These are phyloP conservation scores for Epichloe baconii DNA, from an alignment of 2,329 filamentous ascomycete genomes.

Conservation along the genomic window DNA sequence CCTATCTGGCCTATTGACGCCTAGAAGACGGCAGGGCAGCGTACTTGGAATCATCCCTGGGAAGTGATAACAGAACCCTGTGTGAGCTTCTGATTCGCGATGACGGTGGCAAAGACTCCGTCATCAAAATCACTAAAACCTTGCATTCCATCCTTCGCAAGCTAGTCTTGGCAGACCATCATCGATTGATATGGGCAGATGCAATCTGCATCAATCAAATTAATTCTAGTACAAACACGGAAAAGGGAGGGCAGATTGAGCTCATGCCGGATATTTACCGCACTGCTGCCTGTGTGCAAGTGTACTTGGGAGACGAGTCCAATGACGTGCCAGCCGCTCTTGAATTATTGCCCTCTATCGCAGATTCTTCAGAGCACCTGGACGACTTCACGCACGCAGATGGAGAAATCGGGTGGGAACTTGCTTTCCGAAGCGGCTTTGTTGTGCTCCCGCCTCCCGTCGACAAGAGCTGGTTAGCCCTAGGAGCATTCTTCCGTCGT, in stretches of 20 bases:
- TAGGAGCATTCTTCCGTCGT: too few relatives aligned
- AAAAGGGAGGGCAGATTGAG: conserved; percentile 7
- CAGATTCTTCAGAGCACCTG: conserved; percentile 6
- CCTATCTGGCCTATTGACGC: conserved; percentile 1
- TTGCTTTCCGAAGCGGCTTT: too few relatives aligned
- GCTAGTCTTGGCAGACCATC: conserved; percentile 1
- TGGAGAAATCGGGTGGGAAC: too few relatives aligned
- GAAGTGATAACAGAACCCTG: not conserved
- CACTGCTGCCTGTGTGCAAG: conserved; percentile 4
- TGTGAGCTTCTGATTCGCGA: not conserved
- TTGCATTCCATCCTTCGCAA: conserved; percentile 4
- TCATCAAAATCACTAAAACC: conserved; percentile 4
- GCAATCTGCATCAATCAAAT: conserved; percentile 8
- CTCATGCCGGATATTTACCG: conserved; percentile 8
- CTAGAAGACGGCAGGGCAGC: not conserved
- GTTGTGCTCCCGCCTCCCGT: too few relatives aligned
- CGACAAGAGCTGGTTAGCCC: too few relatives aligned
- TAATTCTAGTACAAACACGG: conserved; percentile 1
- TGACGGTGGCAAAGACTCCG: not conserved
- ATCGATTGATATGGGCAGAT: conserved; percentile 8
- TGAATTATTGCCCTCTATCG: conserved; percentile 2
- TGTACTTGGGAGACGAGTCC: conserved; percentile 5
- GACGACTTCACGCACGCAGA: conserved; percentile 1
- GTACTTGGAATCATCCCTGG: conserved; percentile 2
- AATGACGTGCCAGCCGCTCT: conserved; percentile 3